Evolutionary conservation across 202 grass and related monocot species (phyloP), one percentile per base, ranked within the genome.

Genomic region (Bolboschoenoplectus hybrid): DNA sequence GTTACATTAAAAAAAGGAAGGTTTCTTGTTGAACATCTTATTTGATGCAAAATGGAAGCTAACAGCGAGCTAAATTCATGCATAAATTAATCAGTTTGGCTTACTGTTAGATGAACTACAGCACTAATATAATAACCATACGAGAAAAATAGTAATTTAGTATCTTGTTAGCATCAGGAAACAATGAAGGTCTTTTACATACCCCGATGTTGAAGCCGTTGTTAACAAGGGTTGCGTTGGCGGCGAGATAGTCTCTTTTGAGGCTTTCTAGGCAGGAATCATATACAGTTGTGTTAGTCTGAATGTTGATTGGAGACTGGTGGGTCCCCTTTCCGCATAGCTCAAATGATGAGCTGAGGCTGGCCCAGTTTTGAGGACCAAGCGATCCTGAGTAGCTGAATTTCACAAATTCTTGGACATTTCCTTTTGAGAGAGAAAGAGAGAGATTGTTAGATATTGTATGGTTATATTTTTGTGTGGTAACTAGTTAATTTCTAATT

Each of bases 301-400:
- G 84, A 84, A 97, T 92, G 84, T 97, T 70, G 81, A 97, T 74
- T 9, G 92, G 94, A 36, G 92, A 97, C 41, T 97, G 94, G 38
- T 71, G 67, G 57, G 81, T 80, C 14, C 94, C 92, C 2, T 88
- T 85, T 46, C 49, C 76, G 73, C 90, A 97, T 3, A 87, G 26
- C 82, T 66, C 35, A 83, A 89, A 94, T 45, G 80, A 50, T 14
- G 86, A 78, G 87, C 86, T 84, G 50, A 94, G 87, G 50, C 85
- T 91, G 2, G 71, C 87, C 94, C 94, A 97, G 50, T 81, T 91
- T 61, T 86, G 61, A n/a, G 92, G 90, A 7, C 90, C 90, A 20
- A 40, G 46, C 13, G 66, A 69, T 69, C 66, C 66, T 43, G 66
- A 69, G 47, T 74, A 52, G 20, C 46, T 14, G 46, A 52, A 74